These are phyloP conservation scores for Mycena metata DNA, from an alignment of 768 basidiomycete species.

Conservation along the genomic window DNA sequence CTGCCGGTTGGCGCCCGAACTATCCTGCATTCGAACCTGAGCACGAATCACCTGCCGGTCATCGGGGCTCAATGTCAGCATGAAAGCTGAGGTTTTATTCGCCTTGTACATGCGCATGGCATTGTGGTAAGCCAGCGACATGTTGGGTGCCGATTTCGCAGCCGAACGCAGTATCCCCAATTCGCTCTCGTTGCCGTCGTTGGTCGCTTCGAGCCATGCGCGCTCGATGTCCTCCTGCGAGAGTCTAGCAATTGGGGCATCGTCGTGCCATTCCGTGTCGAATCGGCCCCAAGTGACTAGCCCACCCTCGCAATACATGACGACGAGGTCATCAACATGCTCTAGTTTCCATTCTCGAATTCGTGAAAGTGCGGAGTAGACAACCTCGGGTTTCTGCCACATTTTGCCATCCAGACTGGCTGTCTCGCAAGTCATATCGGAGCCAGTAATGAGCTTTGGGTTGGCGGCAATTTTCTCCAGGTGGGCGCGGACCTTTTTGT, in stretches of 20 bases:
- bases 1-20: neutral
- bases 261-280: conserved; percentile 8
- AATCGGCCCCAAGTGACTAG: conserved; percentile 14
- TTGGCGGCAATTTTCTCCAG: conserved; percentile 23
- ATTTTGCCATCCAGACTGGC: conserved; percentile 19
- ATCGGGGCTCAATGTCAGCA: neutral
- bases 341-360: conserved; percentile 10
- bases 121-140: conserved; percentile 21
- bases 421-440: neutral
- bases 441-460: conserved; percentile 15
- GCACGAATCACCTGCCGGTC: conserved; percentile 10
- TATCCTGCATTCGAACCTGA: conserved; percentile 7
- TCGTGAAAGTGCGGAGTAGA: conserved; percentile 20
- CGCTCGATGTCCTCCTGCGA: conserved; percentile 16
- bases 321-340: conserved; percentile 15
- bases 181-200: conserved; percentile 40
- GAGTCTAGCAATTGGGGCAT: conserved; percentile 11
- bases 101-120: conserved; percentile 34
- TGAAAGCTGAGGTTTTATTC: conserved; percentile 13
- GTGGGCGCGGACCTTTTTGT: conserved; percentile 22
- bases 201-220: conserved; percentile 37
- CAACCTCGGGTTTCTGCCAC: conserved; percentile 33
- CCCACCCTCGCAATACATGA: conserved; percentile 21
- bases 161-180: conserved; percentile 20
- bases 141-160: neutral